Evolutionary conservation across 176 grass and related monocot genomes (phyloP).

Genomic region (Oryza australiensis): DNA sequence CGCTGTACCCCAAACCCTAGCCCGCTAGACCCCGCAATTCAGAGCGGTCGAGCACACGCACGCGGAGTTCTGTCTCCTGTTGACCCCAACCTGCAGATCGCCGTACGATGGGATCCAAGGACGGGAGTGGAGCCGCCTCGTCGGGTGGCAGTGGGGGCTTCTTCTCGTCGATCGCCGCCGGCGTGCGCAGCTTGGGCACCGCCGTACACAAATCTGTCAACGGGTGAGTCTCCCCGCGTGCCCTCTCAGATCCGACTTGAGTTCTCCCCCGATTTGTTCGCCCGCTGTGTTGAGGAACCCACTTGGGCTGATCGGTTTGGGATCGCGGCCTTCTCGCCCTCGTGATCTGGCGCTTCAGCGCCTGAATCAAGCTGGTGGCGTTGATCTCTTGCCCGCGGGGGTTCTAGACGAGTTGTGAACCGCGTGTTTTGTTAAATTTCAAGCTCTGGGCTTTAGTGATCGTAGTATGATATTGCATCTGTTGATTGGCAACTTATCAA

Average conservation of each 20-base stretch:
- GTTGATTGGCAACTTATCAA: not conserved
- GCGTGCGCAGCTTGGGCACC: constrained; percentile 60
- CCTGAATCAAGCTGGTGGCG: constrained; percentile 25
- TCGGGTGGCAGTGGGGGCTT: constrained; percentile 46
- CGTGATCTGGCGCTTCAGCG: constrained; percentile 39
- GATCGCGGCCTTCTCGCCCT: not conserved
- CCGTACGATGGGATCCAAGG: constrained; percentile 77
- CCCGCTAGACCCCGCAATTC: not conserved
- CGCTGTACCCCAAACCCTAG: constrained; percentile 37
- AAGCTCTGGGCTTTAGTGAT: constrained; percentile 26
- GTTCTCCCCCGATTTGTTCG: constrained; percentile 2
- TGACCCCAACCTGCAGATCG: constrained; percentile 25
- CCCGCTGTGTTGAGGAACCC: not conserved
- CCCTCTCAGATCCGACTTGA: constrained; percentile 36
- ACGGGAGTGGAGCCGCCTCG: constrained; percentile 44
- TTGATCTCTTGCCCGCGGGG: not conserved
- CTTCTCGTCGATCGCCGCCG: constrained; percentile 57
- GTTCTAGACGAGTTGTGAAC: not conserved
- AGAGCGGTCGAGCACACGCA: not conserved
- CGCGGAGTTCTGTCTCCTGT: not conserved
- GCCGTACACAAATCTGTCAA: constrained; percentile 92
- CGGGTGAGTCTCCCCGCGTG: constrained; percentile 55
- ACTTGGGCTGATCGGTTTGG: constrained; percentile 20
- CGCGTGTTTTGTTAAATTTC: not conserved
- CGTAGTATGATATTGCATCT: not conserved